A percentile compares a stretch with the other conserved stretches of the same genome.
Evolutionary conservation across 257 asterid species (phyloP).

Genomic region (Solanum medicagineum): DNA sequence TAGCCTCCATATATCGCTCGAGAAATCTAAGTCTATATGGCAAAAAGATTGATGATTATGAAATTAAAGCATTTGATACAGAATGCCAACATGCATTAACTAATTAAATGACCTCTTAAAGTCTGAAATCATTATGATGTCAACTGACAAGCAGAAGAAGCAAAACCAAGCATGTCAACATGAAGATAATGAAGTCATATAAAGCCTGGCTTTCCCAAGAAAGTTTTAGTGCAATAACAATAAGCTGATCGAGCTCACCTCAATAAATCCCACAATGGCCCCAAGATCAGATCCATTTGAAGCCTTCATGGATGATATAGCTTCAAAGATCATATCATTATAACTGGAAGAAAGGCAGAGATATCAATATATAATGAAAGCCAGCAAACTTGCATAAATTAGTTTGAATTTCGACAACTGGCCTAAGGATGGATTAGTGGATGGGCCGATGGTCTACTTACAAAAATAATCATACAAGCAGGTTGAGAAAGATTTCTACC

Average conservation of each 20-base stretch:
- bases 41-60: background rate
- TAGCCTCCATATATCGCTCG: background rate
- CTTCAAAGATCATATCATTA: slow-evolving; percentile 38
- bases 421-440: background rate
- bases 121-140: background rate
- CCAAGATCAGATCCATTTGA: slow-evolving; percentile 34
- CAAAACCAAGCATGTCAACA: background rate
- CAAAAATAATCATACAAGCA: background rate
- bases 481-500: background rate
- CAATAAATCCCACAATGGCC: slow-evolving; percentile 33
- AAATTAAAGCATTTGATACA: background rate
- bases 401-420: background rate
- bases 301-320: slow-evolving; percentile 33
- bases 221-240: background rate
- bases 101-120: background rate
- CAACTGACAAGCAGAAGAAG: background rate
- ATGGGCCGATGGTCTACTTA: background rate
- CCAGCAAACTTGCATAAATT: background rate
- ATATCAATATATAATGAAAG: background rate
- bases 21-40: background rate
- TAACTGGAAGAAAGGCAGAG: slow-evolving; percentile 23
- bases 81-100: background rate
- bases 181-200: background rate
- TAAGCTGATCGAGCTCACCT: slow-evolving; percentile 26
- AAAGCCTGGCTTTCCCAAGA: background rate